A percentile compares a stretch with the other conserved stretches of the same genome.
phyloP scores from a whole-genome alignment of 805 yeast genomes.

The Grigorovia transvaalensis region DNA sequence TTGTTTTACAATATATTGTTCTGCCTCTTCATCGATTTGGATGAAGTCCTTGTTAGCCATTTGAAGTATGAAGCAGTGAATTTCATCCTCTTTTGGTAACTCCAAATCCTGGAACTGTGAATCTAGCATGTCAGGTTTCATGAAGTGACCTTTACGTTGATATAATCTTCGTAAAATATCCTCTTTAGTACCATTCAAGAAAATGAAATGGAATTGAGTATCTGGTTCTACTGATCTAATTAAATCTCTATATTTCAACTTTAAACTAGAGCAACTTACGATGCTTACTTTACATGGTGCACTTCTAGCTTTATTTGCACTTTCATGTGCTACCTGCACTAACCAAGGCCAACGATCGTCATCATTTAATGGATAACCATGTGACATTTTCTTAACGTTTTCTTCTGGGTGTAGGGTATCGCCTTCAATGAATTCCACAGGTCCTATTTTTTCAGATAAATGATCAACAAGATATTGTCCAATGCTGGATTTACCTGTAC shows the following conservation, averaged over 20 bases:
- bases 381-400: conserved; percentile 75
- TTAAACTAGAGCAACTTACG: conserved; percentile 80
- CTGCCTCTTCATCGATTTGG: conserved; percentile 16
- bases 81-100: conserved; percentile 41
- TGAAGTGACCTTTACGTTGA: conserved; percentile 64
- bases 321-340: conserved; percentile 33
- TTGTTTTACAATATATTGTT: neutral
- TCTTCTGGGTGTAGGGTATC: conserved; percentile 64
- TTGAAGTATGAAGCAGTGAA: conserved; percentile 22
- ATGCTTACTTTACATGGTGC: conserved; percentile 30
- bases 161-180: conserved; percentile 52
- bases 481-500: conserved; percentile 85
- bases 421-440: conserved; percentile 68
- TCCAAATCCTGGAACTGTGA: conserved; percentile 71
- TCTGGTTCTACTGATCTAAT: conserved; percentile 32
- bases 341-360: conserved; percentile 94
- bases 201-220: conserved; percentile 47
- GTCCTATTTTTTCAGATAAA: conserved; percentile 21
- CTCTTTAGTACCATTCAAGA: conserved; percentile 54
- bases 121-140: conserved; percentile 78
- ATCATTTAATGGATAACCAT: conserved; percentile 73
- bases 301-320: conserved; percentile 33
- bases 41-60: conserved; percentile 20
- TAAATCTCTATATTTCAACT: conserved; percentile 57
- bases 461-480: conserved; percentile 41